Base-by-base conservation (phyloP, 75 land plant species). In the Pinus taeda region DNA sequence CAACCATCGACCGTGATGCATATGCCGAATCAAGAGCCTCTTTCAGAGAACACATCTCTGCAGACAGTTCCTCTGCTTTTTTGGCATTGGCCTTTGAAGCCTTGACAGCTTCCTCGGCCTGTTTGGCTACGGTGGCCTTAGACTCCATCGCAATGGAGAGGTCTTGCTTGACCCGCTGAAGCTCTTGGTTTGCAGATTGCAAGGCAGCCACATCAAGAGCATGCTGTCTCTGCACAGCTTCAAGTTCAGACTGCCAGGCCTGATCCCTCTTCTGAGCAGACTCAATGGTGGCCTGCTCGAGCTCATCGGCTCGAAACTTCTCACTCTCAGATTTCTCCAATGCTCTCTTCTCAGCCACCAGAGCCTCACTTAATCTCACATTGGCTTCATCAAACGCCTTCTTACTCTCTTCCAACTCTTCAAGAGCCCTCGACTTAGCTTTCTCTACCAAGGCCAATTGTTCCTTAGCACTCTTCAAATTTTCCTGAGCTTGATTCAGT, bases 281-380 rank as follows among this genome's bases (percentile, higher is more conserved):
- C 65, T 90, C 90, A 39, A 88, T 88, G 18, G 86, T 84, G 22
- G 83, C 84, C 65, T 90, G 93, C 59, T 90, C 93, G 60, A 88
- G 26, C 71, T 90, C 93, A 75, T 79, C 77, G 0, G 90, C 86
- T 4, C 93, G 80, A 66, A 90, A 88, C 80, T 88, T 90, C 77
- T 90, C 90, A 70, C 86, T 88, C 85, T 90, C 93, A 15, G 80
- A 86, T 57, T 42, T 61, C 82, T 88, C 93, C 53, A 86, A 84
- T 12, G 93, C 88, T 66, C 80, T 78, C 76, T 81, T 90, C 80
- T 84, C 85, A 58, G 83, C 86, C 39, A 74, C 85, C 64, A 86
- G 37, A 37, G 88, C 86, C 82, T 90, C 88, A 20, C 62, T 57
- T 29, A 88, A 86, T 58, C 88, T 88, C 81, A 86, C 88, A 75